phyloP scores from a whole-genome alignment of 2,329 filamentous ascomycete species.

The Aspergillus ibericus region DNA sequence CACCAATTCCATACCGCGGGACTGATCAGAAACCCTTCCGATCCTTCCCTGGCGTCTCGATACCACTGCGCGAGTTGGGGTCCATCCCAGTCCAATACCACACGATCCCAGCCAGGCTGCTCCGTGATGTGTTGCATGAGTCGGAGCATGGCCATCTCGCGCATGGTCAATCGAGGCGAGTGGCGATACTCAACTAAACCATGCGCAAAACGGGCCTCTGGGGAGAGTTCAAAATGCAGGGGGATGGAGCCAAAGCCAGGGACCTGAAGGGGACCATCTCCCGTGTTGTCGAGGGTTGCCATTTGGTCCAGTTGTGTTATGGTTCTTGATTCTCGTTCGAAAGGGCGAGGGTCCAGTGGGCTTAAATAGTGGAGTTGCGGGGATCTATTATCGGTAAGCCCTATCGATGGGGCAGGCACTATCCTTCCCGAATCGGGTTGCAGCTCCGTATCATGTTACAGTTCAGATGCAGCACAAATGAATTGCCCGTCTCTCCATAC shows the following conservation, averaged over 20 bases:
- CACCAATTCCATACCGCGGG: constrained; percentile 9
- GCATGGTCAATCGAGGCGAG: constrained; percentile 8
- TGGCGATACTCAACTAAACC: constrained; percentile 13
- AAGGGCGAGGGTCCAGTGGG: too few species aligned
- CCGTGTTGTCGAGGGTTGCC: background rate
- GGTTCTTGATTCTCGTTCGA: too few species aligned
- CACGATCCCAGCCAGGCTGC: constrained; percentile 1
- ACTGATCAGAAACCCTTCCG: constrained; percentile 6
- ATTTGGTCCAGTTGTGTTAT: background rate
- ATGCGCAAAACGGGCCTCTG: constrained; percentile 10
- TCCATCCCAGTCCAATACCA: background rate
- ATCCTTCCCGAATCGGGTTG: too few species aligned
- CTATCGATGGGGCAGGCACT: too few species aligned
- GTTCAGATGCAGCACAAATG: too few species aligned
- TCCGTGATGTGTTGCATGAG: constrained; percentile 13
- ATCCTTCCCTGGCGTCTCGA: constrained; percentile 3
- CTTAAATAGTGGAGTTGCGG: too few species aligned
- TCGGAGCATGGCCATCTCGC: constrained; percentile 15
- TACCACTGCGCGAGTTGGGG: constrained; percentile 4
- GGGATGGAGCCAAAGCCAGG: constrained; percentile 10
- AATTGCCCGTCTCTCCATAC: too few species aligned
- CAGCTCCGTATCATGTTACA: too few species aligned
- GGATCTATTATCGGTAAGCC: too few species aligned
- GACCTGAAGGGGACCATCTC: constrained; percentile 5
- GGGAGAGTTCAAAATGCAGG: constrained; percentile 7